Evolutionary conservation across 345 rosid species (phyloP).

Genomic region (Populus pruinosa): DNA sequence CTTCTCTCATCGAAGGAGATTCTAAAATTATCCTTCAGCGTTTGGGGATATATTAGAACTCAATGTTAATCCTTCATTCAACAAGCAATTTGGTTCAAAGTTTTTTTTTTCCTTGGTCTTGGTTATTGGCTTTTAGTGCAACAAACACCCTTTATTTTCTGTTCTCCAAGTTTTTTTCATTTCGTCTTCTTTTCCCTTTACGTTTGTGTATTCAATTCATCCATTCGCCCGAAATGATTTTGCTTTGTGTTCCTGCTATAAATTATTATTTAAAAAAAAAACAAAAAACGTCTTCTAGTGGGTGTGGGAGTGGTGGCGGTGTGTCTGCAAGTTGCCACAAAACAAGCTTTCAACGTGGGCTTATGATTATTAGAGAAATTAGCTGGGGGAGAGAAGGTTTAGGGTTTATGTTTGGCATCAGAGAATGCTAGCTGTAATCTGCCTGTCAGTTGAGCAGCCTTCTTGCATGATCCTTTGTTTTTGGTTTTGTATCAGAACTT

Average conservation of each 20-base stretch:
- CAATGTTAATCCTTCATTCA: neutral
- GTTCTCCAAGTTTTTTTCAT: neutral
- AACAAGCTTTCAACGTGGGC: constrained; percentile 42
- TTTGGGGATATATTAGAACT: neutral
- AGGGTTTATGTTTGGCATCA: constrained; percentile 58
- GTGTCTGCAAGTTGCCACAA: constrained; percentile 32
- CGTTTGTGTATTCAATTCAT: neutral
- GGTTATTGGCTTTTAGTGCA: neutral
- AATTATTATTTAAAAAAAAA: neutral
- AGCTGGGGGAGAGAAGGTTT: constrained; percentile 32
- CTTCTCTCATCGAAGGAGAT: neutral
- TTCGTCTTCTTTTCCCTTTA: neutral
- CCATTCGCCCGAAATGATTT: neutral
- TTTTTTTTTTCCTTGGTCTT: neutral
- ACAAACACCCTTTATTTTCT: neutral
- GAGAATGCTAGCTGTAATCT: constrained; percentile 76
- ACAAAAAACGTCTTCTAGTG: neutral
- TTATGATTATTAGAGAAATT: constrained; percentile 33
- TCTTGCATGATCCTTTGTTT: constrained; percentile 73
- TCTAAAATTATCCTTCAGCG: neutral
- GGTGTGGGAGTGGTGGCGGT: neutral
- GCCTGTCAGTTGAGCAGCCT: constrained; percentile 90
- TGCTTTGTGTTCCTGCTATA: neutral
- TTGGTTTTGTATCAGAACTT: neutral
- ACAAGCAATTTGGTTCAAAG: neutral